A percentile compares a stretch with the other conserved stretches of the same genome.
Evolutionary conservation across 495 filamentous ascomycete genomes (phyloP).

Genomic region (Hyaloscypha bicolor): DNA sequence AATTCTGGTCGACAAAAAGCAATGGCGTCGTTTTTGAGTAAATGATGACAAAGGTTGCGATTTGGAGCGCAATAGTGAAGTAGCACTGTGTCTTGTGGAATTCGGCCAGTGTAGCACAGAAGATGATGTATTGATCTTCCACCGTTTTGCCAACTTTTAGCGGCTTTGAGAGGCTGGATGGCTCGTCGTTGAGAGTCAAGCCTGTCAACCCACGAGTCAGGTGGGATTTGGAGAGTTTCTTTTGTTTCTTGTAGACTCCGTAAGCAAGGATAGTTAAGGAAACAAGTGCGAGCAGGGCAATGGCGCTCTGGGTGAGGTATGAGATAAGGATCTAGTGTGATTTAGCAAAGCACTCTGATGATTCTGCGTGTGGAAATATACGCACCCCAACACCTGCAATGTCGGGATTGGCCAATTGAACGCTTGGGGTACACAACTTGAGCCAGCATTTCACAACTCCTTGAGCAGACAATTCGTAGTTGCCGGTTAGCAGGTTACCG

Average conservation of each 20-base stretch:
- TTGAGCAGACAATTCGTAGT: background rate
- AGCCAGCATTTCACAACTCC: background rate
- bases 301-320: background rate
- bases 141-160: background rate
- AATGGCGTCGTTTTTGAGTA: background rate
- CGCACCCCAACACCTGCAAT: background rate
- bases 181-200: background rate
- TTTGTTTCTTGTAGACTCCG: background rate
- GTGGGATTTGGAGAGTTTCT: background rate
- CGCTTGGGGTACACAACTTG: background rate
- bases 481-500: background rate
- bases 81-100: background rate
- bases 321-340: background rate
- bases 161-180: background rate
- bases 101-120: background rate
- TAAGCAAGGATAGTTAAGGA: background rate
- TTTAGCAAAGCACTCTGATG: background rate
- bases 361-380: background rate
- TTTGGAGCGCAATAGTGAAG: background rate
- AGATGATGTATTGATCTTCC: background rate
- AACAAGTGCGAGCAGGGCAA: background rate
- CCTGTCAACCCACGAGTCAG: background rate
- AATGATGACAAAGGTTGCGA: background rate
- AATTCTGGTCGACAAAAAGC: background rate
- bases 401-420: background rate